These are phyloP conservation scores for Aureobasidium subglaciale DNA, from an alignment of 2,329 filamentous ascomycete species.

Conservation along the genomic window DNA sequence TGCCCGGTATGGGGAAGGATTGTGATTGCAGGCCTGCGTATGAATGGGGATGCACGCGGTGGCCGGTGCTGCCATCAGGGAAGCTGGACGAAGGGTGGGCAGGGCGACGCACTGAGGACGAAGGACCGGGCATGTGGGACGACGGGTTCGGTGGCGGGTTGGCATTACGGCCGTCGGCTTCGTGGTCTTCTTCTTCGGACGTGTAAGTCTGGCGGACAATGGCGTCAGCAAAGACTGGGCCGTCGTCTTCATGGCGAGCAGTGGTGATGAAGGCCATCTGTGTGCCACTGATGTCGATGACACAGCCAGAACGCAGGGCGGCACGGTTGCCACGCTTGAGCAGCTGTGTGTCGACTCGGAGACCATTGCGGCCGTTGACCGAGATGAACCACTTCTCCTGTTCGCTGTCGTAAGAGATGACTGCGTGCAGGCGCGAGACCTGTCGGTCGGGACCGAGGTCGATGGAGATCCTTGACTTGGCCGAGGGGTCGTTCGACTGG, in stretches of 20 bases:
- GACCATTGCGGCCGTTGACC: constrained; percentile 86
- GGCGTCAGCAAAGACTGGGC: constrained; percentile 49
- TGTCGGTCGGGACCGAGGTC: constrained; percentile 59
- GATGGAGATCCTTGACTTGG: constrained; percentile 61
- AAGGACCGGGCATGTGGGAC: constrained; percentile 9
- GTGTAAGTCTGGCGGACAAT: constrained; percentile 33
- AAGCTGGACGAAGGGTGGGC: constrained; percentile 17
- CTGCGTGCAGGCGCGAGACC: constrained; percentile 43
- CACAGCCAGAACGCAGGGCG: constrained; percentile 73
- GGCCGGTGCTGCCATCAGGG: constrained; percentile 18
- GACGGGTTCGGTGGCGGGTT: constrained; percentile 14
- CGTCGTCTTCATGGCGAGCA: constrained; percentile 62
- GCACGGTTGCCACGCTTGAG: constrained; percentile 61
- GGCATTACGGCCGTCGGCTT: constrained; percentile 22
- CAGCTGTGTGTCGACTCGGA: constrained; percentile 69
- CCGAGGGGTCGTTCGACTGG: constrained; percentile 24
- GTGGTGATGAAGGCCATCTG: constrained; percentile 99
- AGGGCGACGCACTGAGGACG: constrained; percentile 14
- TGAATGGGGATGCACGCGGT: constrained; percentile 31
- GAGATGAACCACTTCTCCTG: constrained; percentile 67
- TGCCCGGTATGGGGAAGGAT: constrained; percentile 30
- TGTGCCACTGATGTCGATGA: constrained; percentile 83
- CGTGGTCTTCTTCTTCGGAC: constrained; percentile 35
- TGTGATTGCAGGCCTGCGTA: constrained; percentile 26
- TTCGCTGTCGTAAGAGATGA: constrained; percentile 40